Evolutionary conservation across 192 early-diverging fungal genomes (phyloP), one percentile per base, ranked within the genome.

Genomic region (Bifiguratus adelaidae): DNA sequence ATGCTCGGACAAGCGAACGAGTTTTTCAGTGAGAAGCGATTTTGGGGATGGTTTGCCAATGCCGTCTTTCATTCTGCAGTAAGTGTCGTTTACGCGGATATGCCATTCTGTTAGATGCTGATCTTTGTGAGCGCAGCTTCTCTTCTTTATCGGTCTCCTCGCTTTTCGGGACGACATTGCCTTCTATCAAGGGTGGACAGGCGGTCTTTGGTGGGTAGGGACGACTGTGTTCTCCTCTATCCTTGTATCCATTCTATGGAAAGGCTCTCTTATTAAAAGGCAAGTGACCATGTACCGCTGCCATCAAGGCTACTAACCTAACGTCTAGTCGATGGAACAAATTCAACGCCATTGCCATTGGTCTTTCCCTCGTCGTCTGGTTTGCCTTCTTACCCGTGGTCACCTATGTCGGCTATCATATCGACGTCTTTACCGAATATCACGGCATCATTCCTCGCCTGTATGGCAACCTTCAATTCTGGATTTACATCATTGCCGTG

Each of bases 201-300:
- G 83, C 29, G 91, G 91, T 37, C 85, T 86, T 32, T 98, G 95
- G 95, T 69, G 88, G 29, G 79, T 90, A 53, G 92, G 95, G 41
- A 78, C 86, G 23, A 88, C 83, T 44, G 64, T 95, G 9, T 98
- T 90, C 68, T 93, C 91, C 2, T 70, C 81, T 4, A 89, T 94
- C 41, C 66, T 99, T 35, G 76, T 80, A 11, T 89, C 89, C 5
- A 87, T 99, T 38, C 73, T 95, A 12, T 71, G 82, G 57, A 99
- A 97, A 68, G 93, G 86, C 0, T 88, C 88, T 13, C 56, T 99
- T 48, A 86, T 89, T 44, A 83, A 81, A 33, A 84, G 88, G 76
- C 74, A 74, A 56, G 68, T 53, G 12, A 15, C 41, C n/a, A n/a
- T n/a, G n/a, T n/a, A n/a, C n/a, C n/a, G n/a, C n/a, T n/a, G n/a